These are phyloP conservation scores for Albophoma yamanashiensis DNA, from an alignment of 2,329 filamentous ascomycete species.

Conservation along the genomic window DNA sequence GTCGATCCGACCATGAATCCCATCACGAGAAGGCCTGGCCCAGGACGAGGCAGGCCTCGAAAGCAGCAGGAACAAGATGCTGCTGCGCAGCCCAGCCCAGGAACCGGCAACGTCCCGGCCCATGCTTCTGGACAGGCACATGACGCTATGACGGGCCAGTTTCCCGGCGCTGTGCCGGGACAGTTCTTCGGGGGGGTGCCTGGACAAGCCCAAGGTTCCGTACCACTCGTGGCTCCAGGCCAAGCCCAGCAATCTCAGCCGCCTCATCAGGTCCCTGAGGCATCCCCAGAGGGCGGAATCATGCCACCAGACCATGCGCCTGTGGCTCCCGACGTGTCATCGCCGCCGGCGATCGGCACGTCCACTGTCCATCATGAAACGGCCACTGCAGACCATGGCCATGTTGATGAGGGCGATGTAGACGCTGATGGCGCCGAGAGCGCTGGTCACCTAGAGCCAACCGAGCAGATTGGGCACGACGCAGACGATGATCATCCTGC, in stretches of 20 bases:
- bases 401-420: background rate
- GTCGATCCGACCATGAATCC: slow-evolving; percentile 44
- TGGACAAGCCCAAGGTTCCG: background rate
- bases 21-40: slow-evolving; percentile 49
- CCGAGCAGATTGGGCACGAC: slow-evolving; percentile 12
- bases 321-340: background rate
- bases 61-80: slow-evolving; percentile 25
- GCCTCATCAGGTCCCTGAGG: background rate
- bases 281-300: background rate
- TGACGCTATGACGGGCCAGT: background rate
- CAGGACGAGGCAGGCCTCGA: slow-evolving; percentile 42
- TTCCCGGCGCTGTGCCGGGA: background rate
- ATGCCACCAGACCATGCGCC: background rate
- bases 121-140: background rate
- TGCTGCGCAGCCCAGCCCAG: slow-evolving; percentile 4
- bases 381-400: background rate
- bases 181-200: background rate
- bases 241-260: background rate
- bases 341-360: background rate
- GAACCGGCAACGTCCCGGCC: background rate
- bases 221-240: background rate
- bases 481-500: slow-evolving; percentile 22
- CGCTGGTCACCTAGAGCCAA: slow-evolving; percentile 1
- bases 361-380: background rate
- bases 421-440: slow-evolving; percentile 4